These are phyloP conservation scores for Lentinula lateritia DNA, from an alignment of 768 basidiomycete species.

Conservation along the genomic window DNA sequence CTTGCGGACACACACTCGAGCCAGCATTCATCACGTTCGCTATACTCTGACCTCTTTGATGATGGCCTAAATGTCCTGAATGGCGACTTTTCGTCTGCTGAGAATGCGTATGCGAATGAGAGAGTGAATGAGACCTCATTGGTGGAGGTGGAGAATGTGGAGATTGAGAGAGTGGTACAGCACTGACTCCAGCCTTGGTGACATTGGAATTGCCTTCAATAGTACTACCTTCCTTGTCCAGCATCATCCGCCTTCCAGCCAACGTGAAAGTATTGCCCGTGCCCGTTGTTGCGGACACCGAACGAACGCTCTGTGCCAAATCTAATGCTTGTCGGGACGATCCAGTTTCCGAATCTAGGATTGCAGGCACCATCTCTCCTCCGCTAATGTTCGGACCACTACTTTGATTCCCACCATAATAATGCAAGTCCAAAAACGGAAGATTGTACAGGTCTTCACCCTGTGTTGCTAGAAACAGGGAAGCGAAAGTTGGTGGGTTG, in stretches of 20 bases:
- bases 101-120: neutral
- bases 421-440: constrained; percentile 72
- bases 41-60: constrained; percentile 40
- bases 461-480: constrained; percentile 11
- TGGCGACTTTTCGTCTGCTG: neutral
- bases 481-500: constrained; percentile 12
- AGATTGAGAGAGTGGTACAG: neutral
- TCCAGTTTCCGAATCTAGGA: neutral
- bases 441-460: constrained; percentile 32
- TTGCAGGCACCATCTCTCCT: constrained; percentile 6
- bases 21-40: constrained; percentile 7
- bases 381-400: constrained; percentile 3
- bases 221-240: neutral
- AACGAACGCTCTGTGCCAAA: constrained; percentile 18
- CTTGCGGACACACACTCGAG: constrained; percentile 29
- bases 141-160: neutral
- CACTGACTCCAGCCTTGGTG: neutral
- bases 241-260: neutral
- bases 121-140: neutral
- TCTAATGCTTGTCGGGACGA: constrained; percentile 30
- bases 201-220: neutral
- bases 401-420: constrained; percentile 33
- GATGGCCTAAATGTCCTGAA: constrained; percentile 22
- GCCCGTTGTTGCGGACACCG: neutral
- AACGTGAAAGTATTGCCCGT: neutral